A percentile compares a stretch with the other conserved stretches of the same genome.
These are phyloP conservation scores for Puccinellia tenuiflora DNA, from an alignment of 176 grass and related monocot genomes.

Conservation along the genomic window DNA sequence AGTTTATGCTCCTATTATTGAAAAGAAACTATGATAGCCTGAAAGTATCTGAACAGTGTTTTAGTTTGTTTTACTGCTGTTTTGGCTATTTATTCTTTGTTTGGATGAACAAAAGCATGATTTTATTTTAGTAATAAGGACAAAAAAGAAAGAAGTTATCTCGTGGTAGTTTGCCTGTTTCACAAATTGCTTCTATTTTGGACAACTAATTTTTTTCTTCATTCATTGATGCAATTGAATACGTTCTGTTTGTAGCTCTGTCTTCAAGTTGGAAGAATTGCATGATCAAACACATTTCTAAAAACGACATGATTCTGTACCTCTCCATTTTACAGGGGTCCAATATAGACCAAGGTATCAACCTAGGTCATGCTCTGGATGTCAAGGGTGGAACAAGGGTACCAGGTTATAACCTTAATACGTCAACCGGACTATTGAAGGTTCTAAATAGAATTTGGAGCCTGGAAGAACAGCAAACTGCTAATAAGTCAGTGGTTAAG, in stretches of 20 bases:
- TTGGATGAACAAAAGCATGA: neutral
- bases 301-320: neutral
- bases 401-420: conserved; percentile 57
- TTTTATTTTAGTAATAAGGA: neutral
- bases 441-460: conserved; percentile 96
- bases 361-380: conserved; percentile 47
- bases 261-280: neutral
- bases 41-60: neutral
- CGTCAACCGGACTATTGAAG: conserved; percentile 87
- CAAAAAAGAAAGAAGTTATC: neutral
- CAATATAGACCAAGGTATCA: conserved; percentile 38
- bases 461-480: conserved; percentile 85
- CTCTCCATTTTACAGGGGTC: conserved; percentile 41
- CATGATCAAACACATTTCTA: neutral
- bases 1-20: neutral
- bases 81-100: neutral
- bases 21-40: neutral
- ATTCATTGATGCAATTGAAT: neutral
- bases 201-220: neutral
- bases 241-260: neutral
- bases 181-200: neutral
- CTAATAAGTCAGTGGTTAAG: conserved; percentile 62
- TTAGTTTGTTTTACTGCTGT: neutral
- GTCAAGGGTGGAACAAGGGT: conserved; percentile 58
- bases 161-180: neutral